Base-by-base conservation (phyloP, 2,329 filamentous ascomycete species). In the Alternaria brassicae region DNA sequence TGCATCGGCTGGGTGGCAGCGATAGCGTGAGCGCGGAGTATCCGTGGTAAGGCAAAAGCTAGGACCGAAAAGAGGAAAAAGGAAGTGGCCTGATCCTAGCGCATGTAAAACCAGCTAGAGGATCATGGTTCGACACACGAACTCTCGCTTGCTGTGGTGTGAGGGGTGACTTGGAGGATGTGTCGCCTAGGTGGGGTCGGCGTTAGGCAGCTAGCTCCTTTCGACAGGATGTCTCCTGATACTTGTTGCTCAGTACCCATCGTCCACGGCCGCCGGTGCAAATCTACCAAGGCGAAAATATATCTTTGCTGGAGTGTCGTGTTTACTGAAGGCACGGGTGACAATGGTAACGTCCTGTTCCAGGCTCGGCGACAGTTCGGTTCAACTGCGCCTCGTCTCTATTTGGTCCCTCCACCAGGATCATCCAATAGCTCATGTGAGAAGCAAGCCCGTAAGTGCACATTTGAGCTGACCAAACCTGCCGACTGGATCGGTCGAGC, bases 1-100 rank as follows among this genome's bases (percentile, higher is more conserved):
- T 70, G 69, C 62, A 58, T 72, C 72, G 71, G 71, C 60, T 69
- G 52, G 62, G 69, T 65, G 71, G 70, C 63, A 68, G 61, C 52
- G 45, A 47, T 66, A 66, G 63, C 64, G 60, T 67, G 62, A 65
- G 59, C 59, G 39, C 54, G 28, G 17, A 50, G 34, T 44, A 57
- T 42, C 44, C 41, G 50, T 58, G 25, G 41, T 39, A 52, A 50
- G 54, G 52, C 54, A 41, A 53, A 53, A 41, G 52, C 28, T 59
- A 50, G 25, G 51, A 50, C 48, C 57, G 47, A 47, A 48, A 39
- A 53, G 25, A 61, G 52, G 41, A 52, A 56, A 56, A 44, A 39
- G 55, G 39, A 47, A 28, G 61, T 68, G 61, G 60, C 51, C 63
- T 68, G 63, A 64, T 56, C 49, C 61, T 66, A 63, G 59, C 58